Percentiles rank a stretch among this genome's conserved stretches.
These are phyloP conservation scores for Acanthochlamys bracteata DNA, from an alignment of 106 monocot species.

Conservation along the genomic window DNA sequence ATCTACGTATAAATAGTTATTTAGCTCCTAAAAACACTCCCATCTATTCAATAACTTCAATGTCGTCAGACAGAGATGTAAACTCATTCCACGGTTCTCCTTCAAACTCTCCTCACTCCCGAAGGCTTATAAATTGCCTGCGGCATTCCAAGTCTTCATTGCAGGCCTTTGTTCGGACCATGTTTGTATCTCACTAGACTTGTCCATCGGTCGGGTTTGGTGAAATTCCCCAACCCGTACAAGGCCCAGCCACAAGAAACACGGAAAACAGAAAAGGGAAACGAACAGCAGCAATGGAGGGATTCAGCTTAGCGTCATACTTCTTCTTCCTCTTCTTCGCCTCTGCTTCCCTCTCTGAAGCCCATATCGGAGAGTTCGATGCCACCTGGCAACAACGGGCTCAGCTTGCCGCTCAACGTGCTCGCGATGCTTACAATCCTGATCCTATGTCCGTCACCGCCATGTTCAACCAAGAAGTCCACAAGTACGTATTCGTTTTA, in stretches of 20 bases:
- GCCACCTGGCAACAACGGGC: constrained; percentile 7
- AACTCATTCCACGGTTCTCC: neutral
- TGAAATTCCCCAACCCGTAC: neutral
- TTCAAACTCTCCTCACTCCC: neutral
- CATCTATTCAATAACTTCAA: no score
- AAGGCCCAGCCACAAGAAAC: neutral
- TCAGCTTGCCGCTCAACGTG: neutral
- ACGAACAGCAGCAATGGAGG: neutral
- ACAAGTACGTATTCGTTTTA: neutral
- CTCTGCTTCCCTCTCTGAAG: neutral
- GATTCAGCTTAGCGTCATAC: neutral
- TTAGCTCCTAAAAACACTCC: no score
- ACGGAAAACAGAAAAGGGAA: neutral
- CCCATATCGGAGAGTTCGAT: constrained; percentile 13
- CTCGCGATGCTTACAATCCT: neutral
- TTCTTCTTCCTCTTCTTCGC: constrained; percentile 10
- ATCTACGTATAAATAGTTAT: no score
- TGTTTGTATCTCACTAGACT: constrained; percentile 1
- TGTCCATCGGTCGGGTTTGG: constrained; percentile 5
- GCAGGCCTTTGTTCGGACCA: neutral
- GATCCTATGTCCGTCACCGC: constrained; percentile 10
- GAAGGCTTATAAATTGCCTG: neutral
- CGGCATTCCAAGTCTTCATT: neutral
- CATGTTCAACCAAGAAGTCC: constrained; percentile 19
- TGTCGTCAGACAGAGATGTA: no score